A percentile compares a stretch with the other conserved stretches of the same genome.
Evolutionary conservation across 1,284 basidiomycete genomes (phyloP).

Genomic region (Grifola frondosa): DNA sequence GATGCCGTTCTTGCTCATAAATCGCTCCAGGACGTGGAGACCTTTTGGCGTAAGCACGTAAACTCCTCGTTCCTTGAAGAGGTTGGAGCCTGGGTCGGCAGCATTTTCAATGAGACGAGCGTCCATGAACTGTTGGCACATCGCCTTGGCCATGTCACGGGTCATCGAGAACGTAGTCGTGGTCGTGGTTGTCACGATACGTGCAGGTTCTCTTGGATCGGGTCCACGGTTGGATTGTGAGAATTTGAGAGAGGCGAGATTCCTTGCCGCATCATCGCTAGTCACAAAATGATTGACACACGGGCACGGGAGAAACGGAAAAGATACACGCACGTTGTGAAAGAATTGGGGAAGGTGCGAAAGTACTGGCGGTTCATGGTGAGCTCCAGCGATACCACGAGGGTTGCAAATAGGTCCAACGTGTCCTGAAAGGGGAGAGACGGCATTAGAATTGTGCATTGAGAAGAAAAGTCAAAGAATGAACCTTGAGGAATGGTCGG

Average conservation of each 20-base stretch:
- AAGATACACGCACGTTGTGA: conserved; percentile 78
- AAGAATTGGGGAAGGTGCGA: conserved; percentile 91
- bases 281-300: conserved; percentile 6
- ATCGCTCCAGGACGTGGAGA: conserved; percentile 96
- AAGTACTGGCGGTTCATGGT: conserved; percentile 94
- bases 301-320: conserved; percentile 17
- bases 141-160: conserved; percentile 98
- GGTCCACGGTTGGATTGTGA: conserved; percentile 98
- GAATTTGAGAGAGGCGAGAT: conserved; percentile 95
- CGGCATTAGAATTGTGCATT: conserved; percentile 10
- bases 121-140: conserved; percentile 99
- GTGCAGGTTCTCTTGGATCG: conserved; percentile 95
- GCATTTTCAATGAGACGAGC: conserved; percentile 97
- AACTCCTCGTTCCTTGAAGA: conserved; percentile 97
- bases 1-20: conserved; percentile 99
- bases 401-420: conserved; percentile 95
- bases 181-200: conserved; percentile 98
- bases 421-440: conserved; percentile 69
- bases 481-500: conserved; percentile 89
- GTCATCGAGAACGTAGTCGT: conserved; percentile 99
- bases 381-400: conserved; percentile 92
- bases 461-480: conserved; percentile 12
- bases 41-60: conserved; percentile 97
- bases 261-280: conserved; percentile 93
- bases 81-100: conserved; percentile 80